Percentiles rank a stretch among this genome's conserved stretches.
phyloP scores from a whole-genome alignment of 345 rosid species.

The Pistacia atlantica region DNA sequence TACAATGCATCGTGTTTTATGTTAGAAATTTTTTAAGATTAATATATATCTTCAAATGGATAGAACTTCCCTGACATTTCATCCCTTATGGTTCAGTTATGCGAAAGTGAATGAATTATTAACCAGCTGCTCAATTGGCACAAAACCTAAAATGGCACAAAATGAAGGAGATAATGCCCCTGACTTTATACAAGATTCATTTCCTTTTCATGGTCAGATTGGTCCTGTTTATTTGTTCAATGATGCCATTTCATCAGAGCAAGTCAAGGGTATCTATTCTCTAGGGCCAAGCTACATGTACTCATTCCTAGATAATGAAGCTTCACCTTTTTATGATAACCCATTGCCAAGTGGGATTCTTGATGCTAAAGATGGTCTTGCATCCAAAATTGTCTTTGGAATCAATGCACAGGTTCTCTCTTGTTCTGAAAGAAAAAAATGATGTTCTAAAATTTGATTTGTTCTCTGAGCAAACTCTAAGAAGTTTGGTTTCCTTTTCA shows the following conservation, averaged over 20 bases:
- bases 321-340: slow-evolving; percentile 51
- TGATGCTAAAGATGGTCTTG: slow-evolving; percentile 92
- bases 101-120: slow-evolving; percentile 80
- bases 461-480: slow-evolving; percentile 18
- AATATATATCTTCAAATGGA: not conserved
- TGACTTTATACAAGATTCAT: slow-evolving; percentile 50
- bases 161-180: slow-evolving; percentile 55
- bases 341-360: slow-evolving; percentile 76
- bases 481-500: slow-evolving; percentile 43
- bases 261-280: slow-evolving; percentile 70
- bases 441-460: not conserved
- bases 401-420: slow-evolving; percentile 86
- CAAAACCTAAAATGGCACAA: slow-evolving; percentile 52
- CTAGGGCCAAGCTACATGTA: slow-evolving; percentile 98
- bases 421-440: not conserved
- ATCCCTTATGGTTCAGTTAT: slow-evolving; percentile 60
- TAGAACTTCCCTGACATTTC: slow-evolving; percentile 19
- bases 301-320: slow-evolving; percentile 84
- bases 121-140: slow-evolving; percentile 78
- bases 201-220: slow-evolving; percentile 85
- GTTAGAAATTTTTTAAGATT: slow-evolving; percentile 2
- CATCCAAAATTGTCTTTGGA: slow-evolving; percentile 85
- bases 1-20: slow-evolving; percentile 1
- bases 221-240: slow-evolving; percentile 88
- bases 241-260: slow-evolving; percentile 86